These are phyloP conservation scores for Monosporozyma aquatica DNA, from an alignment of 805 yeast species.

Conservation along the genomic window DNA sequence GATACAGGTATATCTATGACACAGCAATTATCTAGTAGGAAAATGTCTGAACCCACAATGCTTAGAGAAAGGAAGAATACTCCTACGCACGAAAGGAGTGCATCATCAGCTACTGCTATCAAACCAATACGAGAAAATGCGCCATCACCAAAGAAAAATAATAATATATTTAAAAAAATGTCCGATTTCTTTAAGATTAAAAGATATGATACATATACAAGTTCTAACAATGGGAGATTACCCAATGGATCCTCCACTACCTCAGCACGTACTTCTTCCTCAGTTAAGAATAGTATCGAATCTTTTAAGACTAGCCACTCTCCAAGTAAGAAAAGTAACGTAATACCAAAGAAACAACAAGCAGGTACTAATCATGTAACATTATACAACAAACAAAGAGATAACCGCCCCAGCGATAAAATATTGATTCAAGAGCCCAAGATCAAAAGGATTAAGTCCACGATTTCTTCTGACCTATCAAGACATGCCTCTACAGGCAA, in stretches of 20 bases:
- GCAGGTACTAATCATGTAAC: constrained; percentile 8
- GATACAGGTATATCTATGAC: constrained; percentile 6
- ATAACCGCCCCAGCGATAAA: neutral
- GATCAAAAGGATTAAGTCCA: constrained; percentile 22
- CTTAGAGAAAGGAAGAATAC: neutral
- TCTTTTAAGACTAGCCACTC: neutral
- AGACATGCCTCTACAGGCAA: constrained; percentile 23
- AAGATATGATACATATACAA: constrained; percentile 4
- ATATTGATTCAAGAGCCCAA: constrained; percentile 9
- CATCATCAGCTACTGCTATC: neutral
- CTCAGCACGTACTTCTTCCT: neutral
- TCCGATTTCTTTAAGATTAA: constrained; percentile 29
- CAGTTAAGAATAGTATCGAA: neutral
- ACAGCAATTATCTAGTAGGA: constrained; percentile 4
- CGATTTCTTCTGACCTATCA: constrained; percentile 18
- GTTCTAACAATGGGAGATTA: neutral
- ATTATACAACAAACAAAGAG: constrained; percentile 4
- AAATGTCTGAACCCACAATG: constrained; percentile 1
- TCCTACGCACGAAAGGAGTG: neutral
- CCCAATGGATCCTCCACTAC: neutral
- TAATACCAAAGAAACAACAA: constrained; percentile 1
- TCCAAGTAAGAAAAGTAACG: neutral
- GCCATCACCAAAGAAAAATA: constrained; percentile 16
- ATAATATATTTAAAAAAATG: constrained; percentile 27
- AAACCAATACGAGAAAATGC: constrained; percentile 1